phyloP scores from a whole-genome alignment of 2,329 filamentous ascomycete species.

The Passalora sequoiae region DNA sequence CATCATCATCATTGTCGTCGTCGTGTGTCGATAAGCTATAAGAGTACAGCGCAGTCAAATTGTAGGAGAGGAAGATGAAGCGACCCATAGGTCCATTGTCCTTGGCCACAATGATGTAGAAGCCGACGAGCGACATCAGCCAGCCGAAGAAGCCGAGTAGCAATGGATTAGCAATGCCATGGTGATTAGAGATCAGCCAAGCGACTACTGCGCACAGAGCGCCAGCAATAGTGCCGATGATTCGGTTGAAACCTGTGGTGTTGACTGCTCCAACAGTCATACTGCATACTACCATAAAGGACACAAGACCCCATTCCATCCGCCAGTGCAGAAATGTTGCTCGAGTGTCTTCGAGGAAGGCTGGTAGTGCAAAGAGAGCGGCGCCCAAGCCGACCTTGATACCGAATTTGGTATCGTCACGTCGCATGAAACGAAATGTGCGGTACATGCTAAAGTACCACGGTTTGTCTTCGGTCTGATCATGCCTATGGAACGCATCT shows the following conservation, averaged over 20 bases:
- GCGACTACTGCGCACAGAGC: constrained; percentile 67
- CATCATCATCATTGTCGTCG: constrained; percentile 73
- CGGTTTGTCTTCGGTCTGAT: constrained; percentile 23
- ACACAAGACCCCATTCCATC: constrained; percentile 93
- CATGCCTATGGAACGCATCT: constrained; percentile 26
- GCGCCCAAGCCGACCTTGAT: constrained; percentile 92
- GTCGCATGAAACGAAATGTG: constrained; percentile 52
- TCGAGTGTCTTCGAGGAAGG: constrained; percentile 73
- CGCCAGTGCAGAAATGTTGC: constrained; percentile 82
- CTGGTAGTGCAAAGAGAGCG: constrained; percentile 79
- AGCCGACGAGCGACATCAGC: constrained; percentile 63
- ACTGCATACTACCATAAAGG: constrained; percentile 95
- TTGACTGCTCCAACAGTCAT: constrained; percentile 98
- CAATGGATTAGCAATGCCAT: constrained; percentile 61
- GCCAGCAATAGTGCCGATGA: constrained; percentile 79
- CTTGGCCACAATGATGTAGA: constrained; percentile 80
- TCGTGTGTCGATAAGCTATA: constrained; percentile 82
- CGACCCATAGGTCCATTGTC: constrained; percentile 85
- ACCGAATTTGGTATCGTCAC: constrained; percentile 70
- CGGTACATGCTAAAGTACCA: constrained; percentile 50
- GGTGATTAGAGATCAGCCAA: constrained; percentile 62
- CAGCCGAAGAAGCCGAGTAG: constrained; percentile 77
- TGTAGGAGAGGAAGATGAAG: constrained; percentile 93
- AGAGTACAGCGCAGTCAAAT: constrained; percentile 87
- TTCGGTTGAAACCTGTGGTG: constrained; percentile 80